phyloP scores from a whole-genome alignment of 441 rosid species.

The Euphorbia celastroides region DNA sequence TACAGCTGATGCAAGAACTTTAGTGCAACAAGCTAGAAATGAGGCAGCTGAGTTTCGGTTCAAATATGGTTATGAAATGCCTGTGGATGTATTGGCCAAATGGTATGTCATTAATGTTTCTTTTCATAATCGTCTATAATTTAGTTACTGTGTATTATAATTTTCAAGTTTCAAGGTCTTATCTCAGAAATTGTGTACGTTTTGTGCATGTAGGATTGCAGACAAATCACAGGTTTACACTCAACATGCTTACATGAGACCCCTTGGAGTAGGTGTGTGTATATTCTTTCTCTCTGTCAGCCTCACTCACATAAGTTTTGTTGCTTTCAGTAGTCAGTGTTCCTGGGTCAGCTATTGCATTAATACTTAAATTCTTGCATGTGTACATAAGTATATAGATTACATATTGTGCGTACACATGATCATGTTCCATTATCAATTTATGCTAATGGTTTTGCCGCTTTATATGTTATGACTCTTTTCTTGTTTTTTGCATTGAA shows the following conservation, averaged over 20 bases:
- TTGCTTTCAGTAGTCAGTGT: background rate
- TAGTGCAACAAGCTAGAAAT: conserved; percentile 96
- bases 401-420: background rate
- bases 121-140: background rate
- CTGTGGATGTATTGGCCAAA: conserved; percentile 83
- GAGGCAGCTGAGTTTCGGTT: conserved; percentile 97
- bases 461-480: background rate
- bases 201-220: conserved; percentile 59
- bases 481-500: conserved; percentile 24
- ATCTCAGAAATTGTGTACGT: too few relatives aligned
- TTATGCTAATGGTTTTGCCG: background rate
- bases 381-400: background rate
- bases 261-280: conserved; percentile 88
- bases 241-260: conserved; percentile 99
- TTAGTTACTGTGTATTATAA: too few relatives aligned
- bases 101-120: conserved; percentile 29
- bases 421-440: background rate
- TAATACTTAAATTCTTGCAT: background rate
- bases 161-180: too few relatives aligned
- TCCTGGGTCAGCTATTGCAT: background rate
- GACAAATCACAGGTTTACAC: conserved; percentile 97
- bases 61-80: conserved; percentile 96
- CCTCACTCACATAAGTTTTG: background rate
- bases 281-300: conserved; percentile 7
- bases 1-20: conserved; percentile 97